Base-by-base conservation (phyloP, 2,329 filamentous ascomycete species). In the Trichoderma breve region DNA sequence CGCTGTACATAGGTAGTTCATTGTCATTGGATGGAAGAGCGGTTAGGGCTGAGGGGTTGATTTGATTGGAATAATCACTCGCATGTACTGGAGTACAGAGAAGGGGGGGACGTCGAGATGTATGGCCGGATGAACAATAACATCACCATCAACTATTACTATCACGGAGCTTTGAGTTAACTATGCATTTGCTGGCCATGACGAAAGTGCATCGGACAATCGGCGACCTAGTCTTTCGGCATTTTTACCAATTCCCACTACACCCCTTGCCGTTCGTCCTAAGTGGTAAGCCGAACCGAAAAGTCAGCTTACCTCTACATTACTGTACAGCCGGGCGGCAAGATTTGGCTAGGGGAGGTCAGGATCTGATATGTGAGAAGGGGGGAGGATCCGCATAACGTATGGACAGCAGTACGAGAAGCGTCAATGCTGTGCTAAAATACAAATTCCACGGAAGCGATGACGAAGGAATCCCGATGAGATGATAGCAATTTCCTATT, bases 251-350 rank as follows among this genome's bases (percentile, higher is more conserved):
- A 14, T 53, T 24, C n/a, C 47, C 47, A 43, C 39, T 43, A 21
- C 34, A 36, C 47, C 47, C 47, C 47, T 53, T 58, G 57, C 57
- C 6, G n/a, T 36, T 34, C 53, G 18, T 30, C 57, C 66, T 53
- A 43, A n/a, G 39, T 34, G 55, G 57, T 70, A 70, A 61, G 66
- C 57, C 28, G 39, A n/a, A 47, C n/a, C 14, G 57, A 53, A 15
- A 36, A 51, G 67, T 70, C 67, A 70, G 67, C 67, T 70, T 70
- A 70, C 67, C 53, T 69, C 57, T 51, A 26, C 67, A 61, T 28
- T 28, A 51, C 43, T 51, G 43, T 51, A 21, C 55, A 62, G 60
- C 18, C 39, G 67, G 53, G 55, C 39, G 66, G 55, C 28, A 28
- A 62, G 36, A 60, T 60, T 60, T 60, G 36, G 26, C 34, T 60